A percentile compares a stretch with the other conserved stretches of the same genome.
Evolutionary conservation across 768 basidiomycete genomes (phyloP).

Genomic region (Agrocybe chaxingu): DNA sequence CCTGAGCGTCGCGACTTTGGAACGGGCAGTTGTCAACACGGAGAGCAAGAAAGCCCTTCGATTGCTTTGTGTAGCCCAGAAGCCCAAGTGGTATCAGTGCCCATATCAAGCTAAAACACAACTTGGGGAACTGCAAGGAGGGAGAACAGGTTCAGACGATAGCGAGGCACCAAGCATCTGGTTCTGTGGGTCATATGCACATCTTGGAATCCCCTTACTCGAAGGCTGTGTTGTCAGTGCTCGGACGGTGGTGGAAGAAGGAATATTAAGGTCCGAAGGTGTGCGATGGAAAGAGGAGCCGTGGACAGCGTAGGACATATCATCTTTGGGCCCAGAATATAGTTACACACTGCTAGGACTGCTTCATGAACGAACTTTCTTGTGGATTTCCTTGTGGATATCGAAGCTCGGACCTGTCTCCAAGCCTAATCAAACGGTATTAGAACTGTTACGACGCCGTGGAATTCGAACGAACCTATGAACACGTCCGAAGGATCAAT

Average conservation of each 20-base stretch:
- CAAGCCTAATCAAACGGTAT: constrained; percentile 39
- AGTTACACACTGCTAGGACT: constrained; percentile 8
- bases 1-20: constrained; percentile 56
- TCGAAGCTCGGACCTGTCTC: constrained; percentile 48
- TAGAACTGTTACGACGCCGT: neutral
- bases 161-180: constrained; percentile 47
- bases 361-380: constrained; percentile 45
- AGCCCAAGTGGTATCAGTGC: constrained; percentile 42
- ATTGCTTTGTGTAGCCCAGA: constrained; percentile 34
- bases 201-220: constrained; percentile 69
- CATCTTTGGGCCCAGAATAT: neutral
- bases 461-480: constrained; percentile 45
- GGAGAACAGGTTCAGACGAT: constrained; percentile 27
- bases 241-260: constrained; percentile 49
- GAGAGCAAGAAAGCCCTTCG: constrained; percentile 49
- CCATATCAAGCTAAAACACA: constrained; percentile 30
- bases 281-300: constrained; percentile 20
- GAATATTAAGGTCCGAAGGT: constrained; percentile 35
- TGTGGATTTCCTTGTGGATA: constrained; percentile 68
- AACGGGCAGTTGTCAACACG: constrained; percentile 57
- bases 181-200: constrained; percentile 72
- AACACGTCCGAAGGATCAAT: constrained; percentile 81
- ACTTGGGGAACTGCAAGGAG: constrained; percentile 54
- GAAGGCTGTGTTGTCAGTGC: constrained; percentile 81
- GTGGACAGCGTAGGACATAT: constrained; percentile 14